Evolutionary conservation across 2,329 filamentous ascomycete species (phyloP).

Genomic region (Endocalyx cinctus): DNA sequence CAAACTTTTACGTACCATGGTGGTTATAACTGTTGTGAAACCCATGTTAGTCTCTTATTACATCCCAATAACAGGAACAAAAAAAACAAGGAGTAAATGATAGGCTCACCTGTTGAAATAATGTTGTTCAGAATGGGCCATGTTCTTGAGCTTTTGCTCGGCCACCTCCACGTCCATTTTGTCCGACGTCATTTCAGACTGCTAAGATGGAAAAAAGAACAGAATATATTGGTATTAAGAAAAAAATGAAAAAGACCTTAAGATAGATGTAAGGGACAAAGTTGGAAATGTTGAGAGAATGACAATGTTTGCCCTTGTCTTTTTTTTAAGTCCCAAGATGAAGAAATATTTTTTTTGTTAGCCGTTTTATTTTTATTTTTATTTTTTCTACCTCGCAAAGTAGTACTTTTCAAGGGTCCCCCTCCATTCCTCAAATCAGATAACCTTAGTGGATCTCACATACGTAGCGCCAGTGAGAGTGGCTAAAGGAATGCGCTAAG

Average conservation of each 20-base stretch:
- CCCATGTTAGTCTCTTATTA: slow-evolving; percentile 9
- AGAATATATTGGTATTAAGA: slow-evolving; percentile 1
- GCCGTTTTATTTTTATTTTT: slow-evolving; percentile 4
- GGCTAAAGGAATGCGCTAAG: no score
- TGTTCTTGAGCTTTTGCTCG: slow-evolving; percentile 60
- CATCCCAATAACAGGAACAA: slow-evolving; percentile 31
- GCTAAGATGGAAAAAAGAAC: no score
- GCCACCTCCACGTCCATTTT: slow-evolving; percentile 57
- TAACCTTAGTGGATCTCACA: no score
- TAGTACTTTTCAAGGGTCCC: no score
- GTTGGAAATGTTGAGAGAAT: slow-evolving; percentile 10
- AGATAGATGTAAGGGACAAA: slow-evolving; percentile 8
- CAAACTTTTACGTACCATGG: slow-evolving; percentile 63
- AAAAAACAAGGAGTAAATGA: slow-evolving; percentile 14
- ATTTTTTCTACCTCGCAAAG: no score
- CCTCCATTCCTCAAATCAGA: no score
- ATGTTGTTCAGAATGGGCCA: slow-evolving; percentile 95
- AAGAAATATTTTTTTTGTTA: slow-evolving; percentile 8
- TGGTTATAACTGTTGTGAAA: slow-evolving; percentile 76
- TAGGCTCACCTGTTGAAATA: slow-evolving; percentile 87
- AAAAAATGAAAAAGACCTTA: slow-evolving; percentile 3
- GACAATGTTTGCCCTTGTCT: slow-evolving; percentile 5
- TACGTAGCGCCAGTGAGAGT: no score
- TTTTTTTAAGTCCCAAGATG: slow-evolving; percentile 3
- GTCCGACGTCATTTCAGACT: slow-evolving; percentile 31